Evolutionary conservation across 768 basidiomycete species (phyloP).

Genomic region (Mycena galericulata): DNA sequence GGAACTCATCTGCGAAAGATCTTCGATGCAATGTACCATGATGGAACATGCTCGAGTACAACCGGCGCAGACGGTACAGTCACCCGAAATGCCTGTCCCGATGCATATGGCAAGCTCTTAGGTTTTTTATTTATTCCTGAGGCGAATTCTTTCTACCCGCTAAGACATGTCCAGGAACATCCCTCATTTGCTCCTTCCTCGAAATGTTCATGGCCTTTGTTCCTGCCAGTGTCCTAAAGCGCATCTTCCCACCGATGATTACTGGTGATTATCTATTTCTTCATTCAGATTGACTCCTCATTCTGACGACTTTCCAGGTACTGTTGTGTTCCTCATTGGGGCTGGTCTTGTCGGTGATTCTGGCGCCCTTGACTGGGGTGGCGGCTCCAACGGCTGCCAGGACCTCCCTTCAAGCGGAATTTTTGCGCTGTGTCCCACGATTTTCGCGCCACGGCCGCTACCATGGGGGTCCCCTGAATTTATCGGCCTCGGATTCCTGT

Average conservation of each 20-base stretch:
- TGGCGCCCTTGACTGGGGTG: slow-evolving; percentile 86
- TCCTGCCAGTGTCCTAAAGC: slow-evolving; percentile 69
- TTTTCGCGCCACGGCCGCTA: slow-evolving; percentile 74
- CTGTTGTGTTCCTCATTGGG: slow-evolving; percentile 86
- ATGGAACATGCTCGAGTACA: no score
- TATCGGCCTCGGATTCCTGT: slow-evolving; percentile 53
- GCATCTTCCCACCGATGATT: slow-evolving; percentile 83
- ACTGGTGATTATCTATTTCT: slow-evolving; percentile 57
- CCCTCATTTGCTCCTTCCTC: slow-evolving; percentile 80
- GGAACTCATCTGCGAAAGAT: no score
- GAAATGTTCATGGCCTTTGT: slow-evolving; percentile 83
- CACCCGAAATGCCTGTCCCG: background rate
- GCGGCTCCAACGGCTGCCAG: slow-evolving; percentile 80
- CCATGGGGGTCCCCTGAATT: slow-evolving; percentile 86
- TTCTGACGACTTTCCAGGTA: slow-evolving; percentile 40
- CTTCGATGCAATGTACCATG: no score
- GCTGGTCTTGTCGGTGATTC: slow-evolving; percentile 80
- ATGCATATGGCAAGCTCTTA: background rate
- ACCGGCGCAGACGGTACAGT: background rate
- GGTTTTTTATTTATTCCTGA: background rate
- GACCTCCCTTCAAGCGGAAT: slow-evolving; percentile 69
- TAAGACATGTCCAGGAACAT: slow-evolving; percentile 63
- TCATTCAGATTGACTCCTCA: background rate
- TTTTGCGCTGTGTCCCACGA: slow-evolving; percentile 78
- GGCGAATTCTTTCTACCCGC: background rate